These are phyloP conservation scores for Emericellopsis cladophorae DNA, from an alignment of 2,329 filamentous ascomycete species.

Conservation along the genomic window DNA sequence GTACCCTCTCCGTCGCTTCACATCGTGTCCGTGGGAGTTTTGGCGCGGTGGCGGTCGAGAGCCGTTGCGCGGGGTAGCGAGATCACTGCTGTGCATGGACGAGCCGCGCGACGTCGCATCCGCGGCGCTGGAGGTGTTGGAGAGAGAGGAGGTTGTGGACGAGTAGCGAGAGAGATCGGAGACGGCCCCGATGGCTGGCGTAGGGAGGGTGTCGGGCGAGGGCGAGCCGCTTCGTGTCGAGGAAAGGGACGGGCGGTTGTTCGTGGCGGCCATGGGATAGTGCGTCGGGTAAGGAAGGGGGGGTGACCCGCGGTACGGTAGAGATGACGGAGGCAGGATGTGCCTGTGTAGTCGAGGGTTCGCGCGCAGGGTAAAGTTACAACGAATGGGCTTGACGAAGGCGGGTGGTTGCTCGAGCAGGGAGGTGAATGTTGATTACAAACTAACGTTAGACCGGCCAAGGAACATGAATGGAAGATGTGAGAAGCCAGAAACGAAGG, in stretches of 20 bases:
- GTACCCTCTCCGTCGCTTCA: slow-evolving; percentile 59
- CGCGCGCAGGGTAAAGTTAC: too few species aligned
- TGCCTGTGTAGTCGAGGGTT: too few species aligned
- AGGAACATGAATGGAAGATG: too few species aligned
- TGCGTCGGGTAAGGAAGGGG: too few species aligned
- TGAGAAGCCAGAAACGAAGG: too few species aligned
- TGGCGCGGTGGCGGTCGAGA: slow-evolving; percentile 9
- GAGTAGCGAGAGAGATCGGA: slow-evolving; percentile 50
- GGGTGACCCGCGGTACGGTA: too few species aligned
- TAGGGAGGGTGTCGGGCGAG: slow-evolving; percentile 50
- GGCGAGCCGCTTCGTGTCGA: slow-evolving; percentile 42
- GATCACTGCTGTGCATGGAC: slow-evolving; percentile 37
- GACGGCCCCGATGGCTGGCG: slow-evolving; percentile 46
- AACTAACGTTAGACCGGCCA: too few species aligned
- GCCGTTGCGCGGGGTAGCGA: slow-evolving; percentile 5
- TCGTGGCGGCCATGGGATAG: background rate
- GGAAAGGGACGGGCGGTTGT: slow-evolving; percentile 6
- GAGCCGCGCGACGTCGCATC: slow-evolving; percentile 39
- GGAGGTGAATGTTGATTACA: too few species aligned
- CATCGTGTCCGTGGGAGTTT: slow-evolving; percentile 30
- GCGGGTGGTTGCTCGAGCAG: too few species aligned
- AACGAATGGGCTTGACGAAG: too few species aligned
- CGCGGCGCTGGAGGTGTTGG: slow-evolving; percentile 34
- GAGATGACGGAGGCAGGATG: too few species aligned
- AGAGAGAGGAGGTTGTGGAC: slow-evolving; percentile 49